Conservation (phyloP, 306 rosid genomes). For the Malus asiatica region DNA sequence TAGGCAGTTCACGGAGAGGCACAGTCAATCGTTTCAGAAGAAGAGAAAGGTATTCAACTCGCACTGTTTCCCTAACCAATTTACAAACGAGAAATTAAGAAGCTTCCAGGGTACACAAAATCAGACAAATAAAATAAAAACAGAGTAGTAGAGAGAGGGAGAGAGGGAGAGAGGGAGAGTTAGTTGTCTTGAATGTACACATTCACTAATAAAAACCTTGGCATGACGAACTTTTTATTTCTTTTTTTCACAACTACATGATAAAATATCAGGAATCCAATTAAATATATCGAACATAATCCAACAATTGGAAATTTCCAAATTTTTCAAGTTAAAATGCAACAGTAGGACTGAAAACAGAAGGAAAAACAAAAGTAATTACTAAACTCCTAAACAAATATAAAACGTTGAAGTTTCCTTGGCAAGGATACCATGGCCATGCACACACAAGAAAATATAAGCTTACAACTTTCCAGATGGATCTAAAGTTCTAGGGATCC, state of each 20-base stretch:
- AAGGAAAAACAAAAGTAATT: background rate
- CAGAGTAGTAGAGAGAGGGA: background rate
- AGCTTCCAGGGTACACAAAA: slow-evolving; percentile 2
- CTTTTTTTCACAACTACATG: background rate
- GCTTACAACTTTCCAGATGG: background rate
- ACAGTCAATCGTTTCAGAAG: slow-evolving; percentile 60
- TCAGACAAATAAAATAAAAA: background rate
- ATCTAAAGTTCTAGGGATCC: background rate
- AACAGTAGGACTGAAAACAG: background rate
- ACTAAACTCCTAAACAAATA: background rate
- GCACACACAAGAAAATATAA: background rate
- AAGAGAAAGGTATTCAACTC: slow-evolving; percentile 66
- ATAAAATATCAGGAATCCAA: background rate
- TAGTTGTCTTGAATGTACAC: background rate
- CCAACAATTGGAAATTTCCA: background rate
- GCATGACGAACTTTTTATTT: background rate
- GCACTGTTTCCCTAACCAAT: slow-evolving; percentile 63
- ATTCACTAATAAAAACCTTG: background rate
- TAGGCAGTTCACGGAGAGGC: slow-evolving; percentile 61
- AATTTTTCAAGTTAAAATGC: background rate
- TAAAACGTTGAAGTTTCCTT: background rate
- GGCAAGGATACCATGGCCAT: background rate
- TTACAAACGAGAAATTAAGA: slow-evolving; percentile 16
- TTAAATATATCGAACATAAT: background rate
- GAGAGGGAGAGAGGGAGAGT: background rate